phyloP scores from a whole-genome alignment of 495 filamentous ascomycete species.

The Penicillium canariense region DNA sequence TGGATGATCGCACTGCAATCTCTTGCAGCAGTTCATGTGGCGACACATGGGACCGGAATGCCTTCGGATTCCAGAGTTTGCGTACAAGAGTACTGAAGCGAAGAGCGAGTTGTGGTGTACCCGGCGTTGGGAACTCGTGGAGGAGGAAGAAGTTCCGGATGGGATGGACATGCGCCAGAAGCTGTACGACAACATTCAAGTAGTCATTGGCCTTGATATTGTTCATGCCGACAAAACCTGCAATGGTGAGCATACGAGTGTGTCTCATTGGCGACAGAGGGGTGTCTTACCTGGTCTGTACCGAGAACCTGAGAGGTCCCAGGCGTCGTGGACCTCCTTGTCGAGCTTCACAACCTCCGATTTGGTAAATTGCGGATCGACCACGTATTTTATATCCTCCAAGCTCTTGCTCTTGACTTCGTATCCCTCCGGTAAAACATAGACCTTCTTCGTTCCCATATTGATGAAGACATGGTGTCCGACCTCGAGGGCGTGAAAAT shows the following conservation, averaged over 20 bases:
- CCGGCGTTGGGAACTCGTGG: constrained; percentile 52
- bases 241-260: neutral
- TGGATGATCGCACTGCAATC: constrained; percentile 82
- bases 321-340: constrained; percentile 68
- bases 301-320: constrained; percentile 74
- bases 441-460: constrained; percentile 91
- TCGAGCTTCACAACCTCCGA: constrained; percentile 78
- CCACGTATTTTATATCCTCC: constrained; percentile 98
- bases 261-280: neutral
- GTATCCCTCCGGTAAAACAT: constrained; percentile 95
- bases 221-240: constrained; percentile 96
- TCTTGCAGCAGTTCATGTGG: constrained; percentile 97
- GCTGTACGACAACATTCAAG: constrained; percentile 93
- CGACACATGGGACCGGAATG: constrained; percentile 96
- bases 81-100: constrained; percentile 87
- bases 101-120: constrained; percentile 60
- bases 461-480: constrained; percentile 98
- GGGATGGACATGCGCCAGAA: constrained; percentile 84
- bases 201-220: constrained; percentile 99
- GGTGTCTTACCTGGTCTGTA: constrained; percentile 69
- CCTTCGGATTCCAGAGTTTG: constrained; percentile 97
- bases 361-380: constrained; percentile 82
- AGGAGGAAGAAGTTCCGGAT: constrained; percentile 92
- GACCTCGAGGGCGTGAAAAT: constrained; percentile 94
- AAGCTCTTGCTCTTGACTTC: constrained; percentile 93